phyloP scores from a whole-genome alignment of 257 asterid species.

The Paulownia fortunei region DNA sequence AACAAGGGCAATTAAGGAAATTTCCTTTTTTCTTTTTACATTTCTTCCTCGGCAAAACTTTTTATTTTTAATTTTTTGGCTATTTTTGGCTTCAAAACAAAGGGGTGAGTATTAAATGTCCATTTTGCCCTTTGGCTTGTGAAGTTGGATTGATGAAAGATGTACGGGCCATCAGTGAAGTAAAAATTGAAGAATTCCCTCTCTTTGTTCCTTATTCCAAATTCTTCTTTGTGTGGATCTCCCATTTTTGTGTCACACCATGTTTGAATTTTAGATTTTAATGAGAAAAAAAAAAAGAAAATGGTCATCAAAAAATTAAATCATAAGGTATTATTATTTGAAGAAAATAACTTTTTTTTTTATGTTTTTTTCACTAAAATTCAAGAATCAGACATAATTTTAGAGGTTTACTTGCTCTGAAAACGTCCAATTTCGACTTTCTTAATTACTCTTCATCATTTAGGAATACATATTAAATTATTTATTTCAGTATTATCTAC shows the following conservation, averaged over 20 bases:
- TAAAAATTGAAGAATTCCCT: not conserved
- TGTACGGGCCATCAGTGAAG: not conserved
- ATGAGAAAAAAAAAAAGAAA: not conserved
- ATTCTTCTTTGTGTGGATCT: not conserved
- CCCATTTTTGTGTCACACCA: too few relatives aligned
- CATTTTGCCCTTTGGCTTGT: slow-evolving; percentile 30
- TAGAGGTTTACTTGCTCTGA: not conserved
- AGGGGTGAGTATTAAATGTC: slow-evolving; percentile 13
- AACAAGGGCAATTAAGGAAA: slow-evolving; percentile 46
- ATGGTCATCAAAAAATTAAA: too few relatives aligned
- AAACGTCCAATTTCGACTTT: not conserved
- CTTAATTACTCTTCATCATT: not conserved
- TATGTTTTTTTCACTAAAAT: too few relatives aligned
- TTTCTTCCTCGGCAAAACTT: not conserved
- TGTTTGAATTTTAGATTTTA: not conserved
- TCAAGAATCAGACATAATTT: not conserved
- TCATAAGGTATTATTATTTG: too few relatives aligned
- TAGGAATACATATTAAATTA: not conserved
- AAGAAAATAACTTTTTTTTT: too few relatives aligned
- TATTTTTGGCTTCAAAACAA: not conserved
- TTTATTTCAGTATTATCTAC: not conserved
- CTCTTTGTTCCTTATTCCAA: not conserved
- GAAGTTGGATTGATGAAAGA: not conserved
- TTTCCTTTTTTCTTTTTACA: not conserved
- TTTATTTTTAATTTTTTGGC: not conserved